These are phyloP conservation scores for Saturnispora quitensis DNA, from an alignment of 805 yeast species.

Conservation along the genomic window DNA sequence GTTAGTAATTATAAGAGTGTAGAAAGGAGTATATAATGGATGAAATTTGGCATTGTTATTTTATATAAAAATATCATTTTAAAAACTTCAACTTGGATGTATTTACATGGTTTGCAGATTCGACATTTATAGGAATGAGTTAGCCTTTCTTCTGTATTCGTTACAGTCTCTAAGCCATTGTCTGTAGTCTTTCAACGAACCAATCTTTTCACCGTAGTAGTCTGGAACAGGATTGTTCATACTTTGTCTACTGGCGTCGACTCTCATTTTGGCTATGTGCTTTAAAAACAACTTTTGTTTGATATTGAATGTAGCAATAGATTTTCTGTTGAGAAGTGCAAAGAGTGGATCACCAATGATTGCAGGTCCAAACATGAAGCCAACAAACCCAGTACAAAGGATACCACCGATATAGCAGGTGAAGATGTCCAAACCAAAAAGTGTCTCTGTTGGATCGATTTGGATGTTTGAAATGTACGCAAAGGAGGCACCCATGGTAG, in stretches of 20 bases:
- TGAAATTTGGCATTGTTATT: neutral
- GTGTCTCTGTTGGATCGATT: conserved; percentile 81
- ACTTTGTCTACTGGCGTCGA: conserved; percentile 85
- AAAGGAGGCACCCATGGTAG: conserved; percentile 64
- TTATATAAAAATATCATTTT: too few relatives aligned
- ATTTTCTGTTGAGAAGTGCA: conserved; percentile 40
- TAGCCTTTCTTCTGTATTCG: conserved; percentile 75
- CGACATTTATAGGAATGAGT: conserved; percentile 49
- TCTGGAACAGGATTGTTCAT: conserved; percentile 96
- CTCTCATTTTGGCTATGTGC: conserved; percentile 70
- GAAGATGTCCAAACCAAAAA: conserved; percentile 86
- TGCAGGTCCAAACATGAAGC: conserved; percentile 76
- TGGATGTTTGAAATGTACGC: conserved; percentile 69
- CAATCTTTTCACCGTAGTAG: conserved; percentile 93
- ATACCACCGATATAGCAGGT: conserved; percentile 71
- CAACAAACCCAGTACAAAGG: conserved; percentile 61
- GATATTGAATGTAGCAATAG: conserved; percentile 37
- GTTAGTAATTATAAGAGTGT: neutral
- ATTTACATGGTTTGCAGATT: neutral
- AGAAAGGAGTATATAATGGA: neutral
- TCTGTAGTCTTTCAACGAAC: conserved; percentile 75
- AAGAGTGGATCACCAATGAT: conserved; percentile 63
- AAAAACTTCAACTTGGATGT: neutral
- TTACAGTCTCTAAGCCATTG: conserved; percentile 96
- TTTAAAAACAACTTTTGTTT: conserved; percentile 71